Base-by-base conservation (phyloP, 768 basidiomycete species). In the Austroboletus eburneus region DNA sequence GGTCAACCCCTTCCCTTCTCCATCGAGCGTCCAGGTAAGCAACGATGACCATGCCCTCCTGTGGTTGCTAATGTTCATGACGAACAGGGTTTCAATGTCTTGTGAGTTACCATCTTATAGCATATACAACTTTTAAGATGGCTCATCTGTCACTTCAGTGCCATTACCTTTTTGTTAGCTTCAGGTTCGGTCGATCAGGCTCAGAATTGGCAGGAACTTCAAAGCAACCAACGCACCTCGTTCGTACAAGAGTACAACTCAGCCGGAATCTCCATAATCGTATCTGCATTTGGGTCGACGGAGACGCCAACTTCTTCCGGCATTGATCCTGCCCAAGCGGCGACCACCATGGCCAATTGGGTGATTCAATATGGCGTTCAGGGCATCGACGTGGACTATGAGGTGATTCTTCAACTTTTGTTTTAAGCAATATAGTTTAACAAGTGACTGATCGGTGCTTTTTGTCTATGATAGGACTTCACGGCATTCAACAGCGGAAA, bases 241-340 rank as follows among this genome's bases (percentile, higher is more conserved):
- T 69, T 75, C 55, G 62, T 78, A 49, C 51, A 71, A 1, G 69
- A 75, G 46, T 82, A 81, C 55, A 68, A 67, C 20, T 69, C 72
- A 0, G 78, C 79, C 6, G 80, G 80, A 17, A 80, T 81, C 58
- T 75, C 74, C 18, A 56, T 83, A 38, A 71, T 83, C 43, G 80
- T 82, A 5, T 77, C 78, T 37, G 70, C 67, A 4, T 82, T 82
- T 51, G 77, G 77, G 6, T 69, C 75, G 10, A 64, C 62, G 3
- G 56, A 66, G 44, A 61, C 64, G 1, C 77, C 77, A 2, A 78
- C 75, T 4, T 64, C 71, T 2, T 57, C 60, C 4, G 72, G 71
- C 22, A 54, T 56, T 4, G 66, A 77, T 46, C 66, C 77, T 2
- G 63, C 67, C 25, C 43, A 38, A 23, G 63, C 64, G 6, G 77